These are phyloP conservation scores for Aspergillus thermomutatus DNA, from an alignment of 2,329 filamentous ascomycete species.

Conservation along the genomic window DNA sequence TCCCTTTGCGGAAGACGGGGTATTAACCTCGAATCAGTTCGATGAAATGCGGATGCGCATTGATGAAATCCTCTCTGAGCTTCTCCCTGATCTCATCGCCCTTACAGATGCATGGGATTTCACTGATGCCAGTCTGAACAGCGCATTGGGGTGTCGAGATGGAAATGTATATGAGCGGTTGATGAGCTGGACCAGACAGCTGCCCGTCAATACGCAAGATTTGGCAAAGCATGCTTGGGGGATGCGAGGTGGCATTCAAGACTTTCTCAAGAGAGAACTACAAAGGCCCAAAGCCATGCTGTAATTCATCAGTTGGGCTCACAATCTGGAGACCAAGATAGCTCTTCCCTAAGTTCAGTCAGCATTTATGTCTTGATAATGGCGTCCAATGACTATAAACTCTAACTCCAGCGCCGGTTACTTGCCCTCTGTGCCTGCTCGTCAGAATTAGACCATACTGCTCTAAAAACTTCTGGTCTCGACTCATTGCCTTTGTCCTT, in stretches of 20 bases:
- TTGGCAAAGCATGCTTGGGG: not conserved
- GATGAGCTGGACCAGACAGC: slow-evolving; percentile 3
- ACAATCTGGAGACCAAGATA: too few species aligned
- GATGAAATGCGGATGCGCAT: not conserved
- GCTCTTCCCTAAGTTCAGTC: too few species aligned
- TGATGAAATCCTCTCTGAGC: not conserved
- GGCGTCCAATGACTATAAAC: not conserved
- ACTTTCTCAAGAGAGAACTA: not conserved
- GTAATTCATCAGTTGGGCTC: too few species aligned
- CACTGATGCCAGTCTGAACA: slow-evolving; percentile 4
- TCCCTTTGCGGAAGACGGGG: slow-evolving; percentile 1
- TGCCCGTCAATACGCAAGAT: slow-evolving; percentile 1
- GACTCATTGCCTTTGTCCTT: not conserved
- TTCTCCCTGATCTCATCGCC: not conserved
- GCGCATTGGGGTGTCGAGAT: slow-evolving; percentile 4
- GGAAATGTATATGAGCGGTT: slow-evolving; percentile 5
- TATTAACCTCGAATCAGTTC: not conserved
- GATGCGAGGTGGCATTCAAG: not conserved
- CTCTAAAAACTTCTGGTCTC: not conserved
- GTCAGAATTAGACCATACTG: not conserved
- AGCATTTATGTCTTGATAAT: too few species aligned
- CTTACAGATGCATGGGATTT: slow-evolving; percentile 8
- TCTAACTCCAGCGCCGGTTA: too few species aligned
- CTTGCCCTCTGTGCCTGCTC: too few species aligned
- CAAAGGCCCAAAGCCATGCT: too few species aligned